phyloP scores from a whole-genome alignment of 805 yeast genomes.

The Nakazawaea ernobii region DNA sequence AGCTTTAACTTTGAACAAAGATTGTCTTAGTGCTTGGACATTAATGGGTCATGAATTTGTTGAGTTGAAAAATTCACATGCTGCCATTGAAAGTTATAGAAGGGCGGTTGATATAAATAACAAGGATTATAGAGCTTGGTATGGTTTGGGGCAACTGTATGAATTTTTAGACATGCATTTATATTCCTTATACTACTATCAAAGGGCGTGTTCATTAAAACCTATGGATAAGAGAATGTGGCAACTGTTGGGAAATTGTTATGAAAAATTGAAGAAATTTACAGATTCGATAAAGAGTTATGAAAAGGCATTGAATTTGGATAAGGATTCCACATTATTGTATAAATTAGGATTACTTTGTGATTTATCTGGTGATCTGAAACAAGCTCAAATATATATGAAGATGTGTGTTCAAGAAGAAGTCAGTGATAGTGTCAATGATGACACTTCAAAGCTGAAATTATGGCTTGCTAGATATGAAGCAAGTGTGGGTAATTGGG shows the following conservation, averaged over 20 bases:
- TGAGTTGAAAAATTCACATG: constrained; percentile 92
- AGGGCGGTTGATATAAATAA: constrained; percentile 87
- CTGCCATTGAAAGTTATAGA: constrained; percentile 93
- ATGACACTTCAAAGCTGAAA: constrained; percentile 73
- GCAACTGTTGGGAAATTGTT: constrained; percentile 91
- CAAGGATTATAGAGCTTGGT: constrained; percentile 95
- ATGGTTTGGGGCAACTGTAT: constrained; percentile 96
- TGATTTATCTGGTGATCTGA: constrained; percentile 46
- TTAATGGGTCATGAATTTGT: constrained; percentile 98
- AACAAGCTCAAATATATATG: constrained; percentile 59
- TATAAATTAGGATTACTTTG: constrained; percentile 66
- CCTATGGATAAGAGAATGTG: constrained; percentile 93
- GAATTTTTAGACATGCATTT: constrained; percentile 94
- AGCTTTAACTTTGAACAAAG: constrained; percentile 75
- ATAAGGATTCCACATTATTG: constrained; percentile 47
- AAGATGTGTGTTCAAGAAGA: constrained; percentile 63
- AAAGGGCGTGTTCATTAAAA: constrained; percentile 80
- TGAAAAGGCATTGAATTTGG: constrained; percentile 60
- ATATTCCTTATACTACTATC: constrained; percentile 88
- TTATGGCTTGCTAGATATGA: constrained; percentile 82
- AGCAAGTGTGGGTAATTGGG: constrained; percentile 48
- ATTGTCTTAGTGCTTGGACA: constrained; percentile 91
- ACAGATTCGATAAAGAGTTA: constrained; percentile 77
- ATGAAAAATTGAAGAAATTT: constrained; percentile 65
- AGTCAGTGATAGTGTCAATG: constrained; percentile 56